phyloP scores from a whole-genome alignment of 306 rosid genomes.

The Acacia confusa region DNA sequence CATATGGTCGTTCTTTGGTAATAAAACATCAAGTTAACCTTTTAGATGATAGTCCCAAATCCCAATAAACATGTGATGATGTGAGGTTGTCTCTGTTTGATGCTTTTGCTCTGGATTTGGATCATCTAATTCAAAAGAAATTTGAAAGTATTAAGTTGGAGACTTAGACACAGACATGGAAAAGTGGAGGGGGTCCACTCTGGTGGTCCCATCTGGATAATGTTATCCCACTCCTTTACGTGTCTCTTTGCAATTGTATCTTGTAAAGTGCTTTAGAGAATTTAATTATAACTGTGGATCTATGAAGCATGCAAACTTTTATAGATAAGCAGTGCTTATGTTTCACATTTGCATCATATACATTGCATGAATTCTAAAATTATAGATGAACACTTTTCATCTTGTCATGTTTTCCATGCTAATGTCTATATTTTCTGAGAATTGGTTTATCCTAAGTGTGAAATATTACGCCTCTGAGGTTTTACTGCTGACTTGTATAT shows the following conservation, averaged over 20 bases:
- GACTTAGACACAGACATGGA: background rate
- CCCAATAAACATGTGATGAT: background rate
- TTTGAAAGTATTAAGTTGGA: background rate
- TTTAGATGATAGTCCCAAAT: slow-evolving; percentile 4
- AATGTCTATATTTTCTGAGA: background rate
- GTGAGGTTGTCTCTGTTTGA: background rate
- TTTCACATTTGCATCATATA: background rate
- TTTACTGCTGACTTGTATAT: background rate
- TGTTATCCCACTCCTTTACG: background rate
- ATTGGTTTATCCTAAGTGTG: background rate
- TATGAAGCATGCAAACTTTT: background rate
- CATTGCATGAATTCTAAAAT: background rate
- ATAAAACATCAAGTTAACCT: background rate
- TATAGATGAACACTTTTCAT: background rate
- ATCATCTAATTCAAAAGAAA: background rate
- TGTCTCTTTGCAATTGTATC: background rate
- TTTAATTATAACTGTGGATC: background rate
- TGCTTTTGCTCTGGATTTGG: background rate
- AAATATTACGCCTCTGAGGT: background rate
- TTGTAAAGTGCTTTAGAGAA: background rate
- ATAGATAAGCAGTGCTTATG: background rate
- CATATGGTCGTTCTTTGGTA: background rate
- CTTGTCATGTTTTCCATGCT: background rate
- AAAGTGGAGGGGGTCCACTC: background rate
- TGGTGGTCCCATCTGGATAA: background rate